A percentile compares a stretch with the other conserved stretches of the same genome.
Evolutionary conservation across 176 grass and related monocot genomes (phyloP).

Genomic region (Themeda triandra): DNA sequence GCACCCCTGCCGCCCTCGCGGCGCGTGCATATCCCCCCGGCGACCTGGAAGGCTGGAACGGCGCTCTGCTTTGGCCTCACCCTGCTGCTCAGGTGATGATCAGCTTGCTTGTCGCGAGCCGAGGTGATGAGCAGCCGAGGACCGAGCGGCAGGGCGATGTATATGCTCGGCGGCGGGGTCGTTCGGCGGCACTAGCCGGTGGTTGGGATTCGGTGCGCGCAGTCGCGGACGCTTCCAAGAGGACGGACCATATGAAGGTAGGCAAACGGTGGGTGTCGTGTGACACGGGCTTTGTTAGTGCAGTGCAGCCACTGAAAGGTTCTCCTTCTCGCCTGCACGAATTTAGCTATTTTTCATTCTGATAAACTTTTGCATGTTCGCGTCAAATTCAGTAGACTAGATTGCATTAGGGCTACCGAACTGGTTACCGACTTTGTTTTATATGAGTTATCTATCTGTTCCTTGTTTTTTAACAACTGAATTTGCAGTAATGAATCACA

Average conservation of each 20-base stretch:
- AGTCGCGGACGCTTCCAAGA: constrained; percentile 19
- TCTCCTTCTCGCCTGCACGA: neutral
- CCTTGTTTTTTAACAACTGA: neutral
- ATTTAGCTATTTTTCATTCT: neutral
- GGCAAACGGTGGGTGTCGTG: constrained; percentile 33
- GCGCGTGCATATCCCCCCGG: neutral
- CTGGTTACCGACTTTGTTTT: neutral
- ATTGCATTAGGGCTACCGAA: neutral
- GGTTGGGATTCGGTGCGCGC: constrained; percentile 38
- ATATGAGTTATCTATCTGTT: neutral
- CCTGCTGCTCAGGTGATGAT: neutral
- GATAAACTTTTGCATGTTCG: neutral
- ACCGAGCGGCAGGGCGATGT: neutral
- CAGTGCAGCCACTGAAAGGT: neutral
- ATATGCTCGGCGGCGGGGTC: neutral
- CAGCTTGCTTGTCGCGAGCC: neutral
- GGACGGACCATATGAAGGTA: constrained; percentile 22
- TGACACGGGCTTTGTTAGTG: neutral
- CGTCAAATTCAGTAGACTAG: neutral
- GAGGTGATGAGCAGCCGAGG: too few relatives aligned
- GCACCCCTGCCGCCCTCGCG: neutral
- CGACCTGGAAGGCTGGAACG: neutral
- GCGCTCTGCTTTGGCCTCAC: neutral
- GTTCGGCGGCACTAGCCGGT: constrained; percentile 3
- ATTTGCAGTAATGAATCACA: neutral